Conservation (phyloP, 345 rosid species). For the Clausena lansium region DNA sequence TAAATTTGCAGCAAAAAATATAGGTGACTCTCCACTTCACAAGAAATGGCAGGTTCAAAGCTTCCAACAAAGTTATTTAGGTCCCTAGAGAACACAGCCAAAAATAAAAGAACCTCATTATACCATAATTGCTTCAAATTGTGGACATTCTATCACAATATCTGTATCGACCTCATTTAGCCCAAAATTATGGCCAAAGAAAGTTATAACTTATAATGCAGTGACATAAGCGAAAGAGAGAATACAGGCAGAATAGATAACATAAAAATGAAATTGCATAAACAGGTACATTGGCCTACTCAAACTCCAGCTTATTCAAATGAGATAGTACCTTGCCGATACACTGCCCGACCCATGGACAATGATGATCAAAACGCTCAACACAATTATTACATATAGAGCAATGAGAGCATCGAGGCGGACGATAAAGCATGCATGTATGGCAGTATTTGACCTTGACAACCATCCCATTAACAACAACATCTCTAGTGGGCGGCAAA, state of each 20-base stretch:
- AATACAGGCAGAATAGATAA: neutral
- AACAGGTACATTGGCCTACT: neutral
- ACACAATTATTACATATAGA: constrained; percentile 93
- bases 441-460: constrained; percentile 84
- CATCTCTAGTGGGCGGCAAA: constrained; percentile 72
- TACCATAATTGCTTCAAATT: neutral
- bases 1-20: neutral
- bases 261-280: neutral
- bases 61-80: neutral
- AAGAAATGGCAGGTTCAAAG: neutral
- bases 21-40: neutral
- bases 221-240: too few species aligned
- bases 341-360: constrained; percentile 99
- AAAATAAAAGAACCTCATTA: neutral
- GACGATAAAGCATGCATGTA: constrained; percentile 92
- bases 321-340: constrained; percentile 67
- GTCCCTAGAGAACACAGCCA: neutral
- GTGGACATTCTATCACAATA: neutral
- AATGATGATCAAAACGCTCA: constrained; percentile 93
- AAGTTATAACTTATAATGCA: neutral
- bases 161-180: neutral
- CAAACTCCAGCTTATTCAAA: neutral
- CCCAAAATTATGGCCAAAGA: neutral
- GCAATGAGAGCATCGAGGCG: constrained; percentile 94
- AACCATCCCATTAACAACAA: constrained; percentile 55